Conservation (phyloP, 345 rosid genomes). For the Syzygium grande region DNA sequence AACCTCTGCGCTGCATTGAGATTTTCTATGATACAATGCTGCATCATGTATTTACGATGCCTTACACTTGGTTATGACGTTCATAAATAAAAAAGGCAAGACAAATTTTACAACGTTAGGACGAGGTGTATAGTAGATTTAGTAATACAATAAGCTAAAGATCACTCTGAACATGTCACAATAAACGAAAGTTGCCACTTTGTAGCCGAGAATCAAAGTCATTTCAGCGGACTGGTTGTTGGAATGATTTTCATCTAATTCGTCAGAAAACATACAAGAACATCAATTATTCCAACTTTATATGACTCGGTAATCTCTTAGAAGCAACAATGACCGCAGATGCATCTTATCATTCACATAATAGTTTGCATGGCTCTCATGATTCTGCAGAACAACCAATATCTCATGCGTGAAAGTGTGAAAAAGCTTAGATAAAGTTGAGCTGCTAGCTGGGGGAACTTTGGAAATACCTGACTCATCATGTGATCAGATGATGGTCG, state of each 20-base stretch:
- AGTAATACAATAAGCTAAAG: background rate
- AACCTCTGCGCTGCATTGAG: background rate
- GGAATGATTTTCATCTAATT: background rate
- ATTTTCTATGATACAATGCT: background rate
- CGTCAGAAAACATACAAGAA: background rate
- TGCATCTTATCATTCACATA: background rate
- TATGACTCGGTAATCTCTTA: background rate
- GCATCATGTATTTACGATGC: background rate
- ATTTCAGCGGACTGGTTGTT: background rate
- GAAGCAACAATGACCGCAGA: background rate
- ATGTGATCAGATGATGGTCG: background rate
- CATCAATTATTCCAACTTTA: background rate
- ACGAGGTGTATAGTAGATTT: background rate
- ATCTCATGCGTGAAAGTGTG: background rate
- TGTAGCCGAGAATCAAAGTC: background rate
- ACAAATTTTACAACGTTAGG: background rate
- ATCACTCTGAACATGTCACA: background rate
- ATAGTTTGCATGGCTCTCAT: background rate
- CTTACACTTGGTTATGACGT: background rate
- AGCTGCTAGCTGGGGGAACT: background rate
- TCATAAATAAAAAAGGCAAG: background rate
- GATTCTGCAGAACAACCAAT: background rate
- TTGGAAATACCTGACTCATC: background rate
- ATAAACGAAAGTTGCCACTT: background rate
- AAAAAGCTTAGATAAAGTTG: background rate